Percentiles rank a stretch among this genome's conserved stretches.
These are phyloP conservation scores for Glycyrrhiza uralensis DNA, from an alignment of 306 rosid species.

Conservation along the genomic window DNA sequence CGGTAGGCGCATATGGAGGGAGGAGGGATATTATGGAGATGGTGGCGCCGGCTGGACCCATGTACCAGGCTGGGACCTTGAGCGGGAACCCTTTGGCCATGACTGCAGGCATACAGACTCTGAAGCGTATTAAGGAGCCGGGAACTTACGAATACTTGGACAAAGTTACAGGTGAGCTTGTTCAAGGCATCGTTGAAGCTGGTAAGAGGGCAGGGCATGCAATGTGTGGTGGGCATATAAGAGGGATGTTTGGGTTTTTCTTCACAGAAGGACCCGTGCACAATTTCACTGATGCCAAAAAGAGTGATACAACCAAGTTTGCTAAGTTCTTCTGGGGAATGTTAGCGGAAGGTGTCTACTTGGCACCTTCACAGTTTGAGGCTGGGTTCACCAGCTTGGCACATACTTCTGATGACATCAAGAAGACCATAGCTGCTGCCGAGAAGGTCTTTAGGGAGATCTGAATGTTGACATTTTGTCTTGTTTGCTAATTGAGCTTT, in stretches of 20 bases:
- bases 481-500: constrained; percentile 15
- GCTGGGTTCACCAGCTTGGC: constrained; percentile 98
- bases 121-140: constrained; percentile 72
- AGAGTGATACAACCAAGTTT: constrained; percentile 76
- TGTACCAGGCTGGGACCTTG: constrained; percentile 96
- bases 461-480: constrained; percentile 33
- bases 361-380: constrained; percentile 96
- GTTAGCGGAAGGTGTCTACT: constrained; percentile 92
- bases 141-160: constrained; percentile 76
- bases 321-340: constrained; percentile 78
- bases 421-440: constrained; percentile 88
- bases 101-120: constrained; percentile 94
- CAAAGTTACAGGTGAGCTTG: constrained; percentile 69
- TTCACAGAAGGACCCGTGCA: constrained; percentile 89
- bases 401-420: constrained; percentile 71
- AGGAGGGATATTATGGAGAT: constrained; percentile 88
- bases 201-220: constrained; percentile 91
- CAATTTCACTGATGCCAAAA: constrained; percentile 78
- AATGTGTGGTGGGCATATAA: constrained; percentile 78
- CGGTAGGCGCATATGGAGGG: constrained; percentile 96
- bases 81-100: constrained; percentile 97
- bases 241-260: constrained; percentile 96
- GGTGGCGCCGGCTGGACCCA: constrained; percentile 97
- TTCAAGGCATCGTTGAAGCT: constrained; percentile 69
- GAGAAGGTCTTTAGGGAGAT: constrained; percentile 78